Conservation (phyloP, 1,284 basidiomycete genomes). For the Bondarzewia mesenterica region DNA sequence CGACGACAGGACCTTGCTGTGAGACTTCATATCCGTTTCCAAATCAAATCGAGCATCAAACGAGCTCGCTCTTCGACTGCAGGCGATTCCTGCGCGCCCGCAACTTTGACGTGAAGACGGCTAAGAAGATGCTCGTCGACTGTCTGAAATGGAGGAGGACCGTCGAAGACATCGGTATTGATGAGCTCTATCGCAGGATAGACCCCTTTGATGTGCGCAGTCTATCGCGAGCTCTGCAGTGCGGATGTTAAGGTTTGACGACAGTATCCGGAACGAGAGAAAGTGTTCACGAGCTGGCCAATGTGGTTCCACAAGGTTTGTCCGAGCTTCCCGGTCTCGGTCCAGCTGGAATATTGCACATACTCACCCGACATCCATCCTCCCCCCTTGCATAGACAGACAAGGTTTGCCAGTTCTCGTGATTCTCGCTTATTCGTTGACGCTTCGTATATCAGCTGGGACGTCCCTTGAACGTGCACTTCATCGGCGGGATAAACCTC, state of each 20-base stretch:
- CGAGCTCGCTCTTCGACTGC: constrained; percentile 5
- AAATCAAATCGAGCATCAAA: neutral
- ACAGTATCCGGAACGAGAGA: too few relatives aligned
- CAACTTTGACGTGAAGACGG: constrained; percentile 43
- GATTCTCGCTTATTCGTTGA: too few relatives aligned
- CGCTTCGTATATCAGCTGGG: too few relatives aligned
- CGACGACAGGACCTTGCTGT: neutral
- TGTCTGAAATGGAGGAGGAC: constrained; percentile 53
- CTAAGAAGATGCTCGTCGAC: constrained; percentile 51
- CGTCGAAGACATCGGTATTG: constrained; percentile 48
- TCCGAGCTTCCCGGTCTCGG: too few relatives aligned
- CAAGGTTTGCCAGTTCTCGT: constrained; percentile 43
- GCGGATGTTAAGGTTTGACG: constrained; percentile 69
- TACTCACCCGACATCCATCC: too few relatives aligned
- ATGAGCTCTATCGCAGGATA: constrained; percentile 42
- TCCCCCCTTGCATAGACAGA: too few relatives aligned
- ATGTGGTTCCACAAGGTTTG: too few relatives aligned
- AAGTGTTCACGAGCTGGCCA: too few relatives aligned
- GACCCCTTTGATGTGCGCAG: too few relatives aligned
- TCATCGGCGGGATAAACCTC: constrained; percentile 52
- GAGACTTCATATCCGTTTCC: neutral
- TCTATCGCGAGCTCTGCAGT: too few relatives aligned
- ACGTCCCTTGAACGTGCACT: too few relatives aligned
- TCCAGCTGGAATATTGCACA: too few relatives aligned
- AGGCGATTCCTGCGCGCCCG: constrained; percentile 67